A percentile compares a stretch with the other conserved stretches of the same genome.
These are phyloP conservation scores for Tanacetum coccineum DNA, from an alignment of 129 eudicot genomes.

Conservation along the genomic window DNA sequence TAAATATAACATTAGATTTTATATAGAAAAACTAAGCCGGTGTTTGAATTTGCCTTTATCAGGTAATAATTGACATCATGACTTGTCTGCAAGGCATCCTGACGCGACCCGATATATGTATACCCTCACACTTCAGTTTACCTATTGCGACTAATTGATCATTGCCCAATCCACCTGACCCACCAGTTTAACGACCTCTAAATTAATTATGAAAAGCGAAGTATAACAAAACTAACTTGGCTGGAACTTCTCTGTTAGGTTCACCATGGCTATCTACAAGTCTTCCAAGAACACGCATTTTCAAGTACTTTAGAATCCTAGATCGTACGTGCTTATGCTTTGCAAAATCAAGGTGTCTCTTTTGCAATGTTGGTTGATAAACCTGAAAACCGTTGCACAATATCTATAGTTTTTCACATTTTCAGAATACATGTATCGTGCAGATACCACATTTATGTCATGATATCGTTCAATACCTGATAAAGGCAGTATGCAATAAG, in stretches of 20 bases:
- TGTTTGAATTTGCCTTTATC: too few relatives aligned
- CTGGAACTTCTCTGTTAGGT: slow-evolving; percentile 48
- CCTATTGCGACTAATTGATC: too few relatives aligned
- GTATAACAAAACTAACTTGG: slow-evolving; percentile 38
- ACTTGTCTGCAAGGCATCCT: too few relatives aligned
- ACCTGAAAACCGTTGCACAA: slow-evolving; percentile 32
- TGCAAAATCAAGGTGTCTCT: slow-evolving; percentile 54
- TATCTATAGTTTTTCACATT: neutral
- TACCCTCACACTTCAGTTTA: too few relatives aligned
- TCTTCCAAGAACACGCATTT: slow-evolving; percentile 54
- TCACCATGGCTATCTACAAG: slow-evolving; percentile 48
- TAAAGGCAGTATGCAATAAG: slow-evolving; percentile 52
- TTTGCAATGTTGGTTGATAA: slow-evolving; percentile 50
- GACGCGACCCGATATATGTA: too few relatives aligned
- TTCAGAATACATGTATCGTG: neutral
- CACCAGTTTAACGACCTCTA: too few relatives aligned
- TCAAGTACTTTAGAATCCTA: slow-evolving; percentile 59
- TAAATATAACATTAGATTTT: too few relatives aligned
- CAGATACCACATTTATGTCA: neutral
- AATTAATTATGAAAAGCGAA: neutral
- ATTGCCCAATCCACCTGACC: too few relatives aligned
- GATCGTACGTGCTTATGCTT: slow-evolving; percentile 67
- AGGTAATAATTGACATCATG: too few relatives aligned
- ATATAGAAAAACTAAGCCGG: too few relatives aligned
- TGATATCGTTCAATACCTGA: slow-evolving; percentile 32